Evolutionary conservation across 2,329 filamentous ascomycete species (phyloP).

Genomic region (Neonectria ditissima): DNA sequence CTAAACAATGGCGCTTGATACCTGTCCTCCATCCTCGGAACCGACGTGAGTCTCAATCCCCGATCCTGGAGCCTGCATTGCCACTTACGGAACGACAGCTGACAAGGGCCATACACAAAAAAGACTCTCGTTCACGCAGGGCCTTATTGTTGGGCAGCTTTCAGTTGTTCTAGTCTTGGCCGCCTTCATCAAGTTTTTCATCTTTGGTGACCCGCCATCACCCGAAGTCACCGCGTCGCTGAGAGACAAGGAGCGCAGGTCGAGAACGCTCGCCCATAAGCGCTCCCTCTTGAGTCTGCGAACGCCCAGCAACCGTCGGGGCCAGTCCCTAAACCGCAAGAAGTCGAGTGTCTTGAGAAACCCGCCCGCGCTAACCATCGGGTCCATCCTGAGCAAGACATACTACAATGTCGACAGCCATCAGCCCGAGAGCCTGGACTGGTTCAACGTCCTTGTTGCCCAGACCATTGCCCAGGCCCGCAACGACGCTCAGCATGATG

Average conservation of each 20-base stretch:
- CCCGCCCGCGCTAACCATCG: slow-evolving; percentile 84
- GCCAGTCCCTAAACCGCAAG: slow-evolving; percentile 68
- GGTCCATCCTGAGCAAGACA: slow-evolving; percentile 93
- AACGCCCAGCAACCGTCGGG: slow-evolving; percentile 55
- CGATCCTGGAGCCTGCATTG: slow-evolving; percentile 20
- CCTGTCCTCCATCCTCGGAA: slow-evolving; percentile 57
- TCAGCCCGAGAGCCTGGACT: slow-evolving; percentile 95
- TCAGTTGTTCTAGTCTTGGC: slow-evolving; percentile 92
- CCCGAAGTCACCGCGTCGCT: slow-evolving; percentile 82
- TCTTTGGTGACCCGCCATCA: slow-evolving; percentile 93
- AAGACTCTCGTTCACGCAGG: slow-evolving; percentile 91
- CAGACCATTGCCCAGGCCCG: slow-evolving; percentile 97
- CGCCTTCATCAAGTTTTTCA: slow-evolving; percentile 99
- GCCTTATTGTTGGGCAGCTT: slow-evolving; percentile 91
- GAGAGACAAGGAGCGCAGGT: slow-evolving; percentile 79
- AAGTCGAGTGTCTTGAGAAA: slow-evolving; percentile 79
- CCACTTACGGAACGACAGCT: slow-evolving; percentile 18
- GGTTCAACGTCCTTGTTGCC: slow-evolving; percentile 98
- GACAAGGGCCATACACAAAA: neutral
- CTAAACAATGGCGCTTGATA: slow-evolving; percentile 53
- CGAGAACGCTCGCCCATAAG: slow-evolving; percentile 80
- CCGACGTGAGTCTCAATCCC: slow-evolving; percentile 57
- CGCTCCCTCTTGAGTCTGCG: slow-evolving; percentile 76
- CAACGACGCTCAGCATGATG: slow-evolving; percentile 90
- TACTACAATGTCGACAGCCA: slow-evolving; percentile 97